Percentiles rank a stretch among this genome's conserved stretches.
These are phyloP conservation scores for Helicocarpus griseus DNA, from an alignment of 2,329 filamentous ascomycete species.

Conservation along the genomic window DNA sequence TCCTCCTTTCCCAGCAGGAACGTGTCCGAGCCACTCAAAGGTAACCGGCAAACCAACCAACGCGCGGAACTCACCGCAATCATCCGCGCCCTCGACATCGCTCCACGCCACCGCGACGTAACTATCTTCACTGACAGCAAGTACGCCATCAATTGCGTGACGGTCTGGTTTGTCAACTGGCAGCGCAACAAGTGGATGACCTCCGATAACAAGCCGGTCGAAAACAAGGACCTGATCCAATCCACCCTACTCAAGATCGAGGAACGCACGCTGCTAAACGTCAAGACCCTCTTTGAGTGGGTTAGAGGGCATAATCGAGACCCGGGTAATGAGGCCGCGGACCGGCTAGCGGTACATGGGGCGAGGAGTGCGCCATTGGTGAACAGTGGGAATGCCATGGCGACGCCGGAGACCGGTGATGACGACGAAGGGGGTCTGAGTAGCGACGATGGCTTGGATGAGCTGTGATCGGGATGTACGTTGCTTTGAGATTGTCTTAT, in stretches of 20 bases:
- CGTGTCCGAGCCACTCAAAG: constrained; percentile 65
- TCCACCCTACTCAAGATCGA: constrained; percentile 62
- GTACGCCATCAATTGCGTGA: constrained; percentile 85
- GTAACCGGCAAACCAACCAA: constrained; percentile 79
- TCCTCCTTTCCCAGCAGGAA: constrained; percentile 41
- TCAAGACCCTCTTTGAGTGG: constrained; percentile 68
- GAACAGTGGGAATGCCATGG: constrained; percentile 12
- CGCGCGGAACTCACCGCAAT: constrained; percentile 91
- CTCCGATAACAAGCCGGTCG: constrained; percentile 58
- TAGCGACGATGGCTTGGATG: neutral
- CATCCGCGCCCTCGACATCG: constrained; percentile 68
- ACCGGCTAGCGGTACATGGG: constrained; percentile 62
- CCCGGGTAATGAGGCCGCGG: constrained; percentile 69
- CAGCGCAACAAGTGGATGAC: constrained; percentile 67
- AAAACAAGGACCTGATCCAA: constrained; percentile 78
- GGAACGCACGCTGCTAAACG: constrained; percentile 51
- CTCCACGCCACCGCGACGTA: constrained; percentile 57
- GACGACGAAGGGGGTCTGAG: constrained; percentile 18
- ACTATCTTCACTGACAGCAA: constrained; percentile 81
- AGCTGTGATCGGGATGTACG: too few species aligned
- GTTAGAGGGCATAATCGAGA: constrained; percentile 74
- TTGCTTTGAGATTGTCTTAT: too few species aligned
- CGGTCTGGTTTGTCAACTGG: constrained; percentile 74
- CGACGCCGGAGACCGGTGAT: constrained; percentile 17
- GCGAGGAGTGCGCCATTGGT: constrained; percentile 35